Evolutionary conservation across 495 filamentous ascomycete species (phyloP), one percentile per base, ranked within the genome.

Genomic region (Penicillium waksmanii): DNA sequence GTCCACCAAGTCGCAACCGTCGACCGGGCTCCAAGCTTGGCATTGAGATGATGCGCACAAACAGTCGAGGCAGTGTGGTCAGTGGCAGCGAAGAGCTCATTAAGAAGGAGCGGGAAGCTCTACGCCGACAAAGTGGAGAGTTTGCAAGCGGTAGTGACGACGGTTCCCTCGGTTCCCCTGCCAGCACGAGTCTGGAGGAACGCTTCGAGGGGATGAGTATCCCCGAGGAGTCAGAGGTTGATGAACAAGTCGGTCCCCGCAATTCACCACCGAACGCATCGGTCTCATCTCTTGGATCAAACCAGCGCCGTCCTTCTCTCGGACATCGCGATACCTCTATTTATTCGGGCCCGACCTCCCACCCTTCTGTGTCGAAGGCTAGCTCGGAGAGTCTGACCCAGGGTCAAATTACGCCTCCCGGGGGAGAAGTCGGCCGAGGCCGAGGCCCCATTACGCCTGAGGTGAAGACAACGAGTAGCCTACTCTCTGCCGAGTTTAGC

Each of bases 41-140:
- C 2, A 91, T 88, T 38, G 93, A 97, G 73, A 96, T 97, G 93
- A 93, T 96, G 91, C 85, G 93, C 18, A 96, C 92, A 21, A 96
- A 96, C 70, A 95, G 91, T 57, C 87, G 91, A 56, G 93, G 93
- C 25, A 96, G 92, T 66, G 84, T 96, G 40, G 85, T 90, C 43
- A 82, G 80, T 54, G 75, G 76, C 19, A 77, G 72, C 48, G 78
- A 81, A 53, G 77, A 81, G 40, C 60, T 74, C 8, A 59, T 78
- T 9, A 72, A 73, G 52, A 76, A 73, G 53, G 74, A 77, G 54
- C 67, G 67, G 43, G 76, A 77, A 25, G 64, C 68, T 1, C 57
- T 75, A 21, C 64, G 70, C n/a, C 58, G 63, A 51, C 59, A 57
- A 38, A 65, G 57, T 34, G 64, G 63, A 38, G 66, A 70, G 21